These are phyloP conservation scores for Trichosporon sp. DNA, from an alignment of 1,284 basidiomycete genomes.

Conservation along the genomic window DNA sequence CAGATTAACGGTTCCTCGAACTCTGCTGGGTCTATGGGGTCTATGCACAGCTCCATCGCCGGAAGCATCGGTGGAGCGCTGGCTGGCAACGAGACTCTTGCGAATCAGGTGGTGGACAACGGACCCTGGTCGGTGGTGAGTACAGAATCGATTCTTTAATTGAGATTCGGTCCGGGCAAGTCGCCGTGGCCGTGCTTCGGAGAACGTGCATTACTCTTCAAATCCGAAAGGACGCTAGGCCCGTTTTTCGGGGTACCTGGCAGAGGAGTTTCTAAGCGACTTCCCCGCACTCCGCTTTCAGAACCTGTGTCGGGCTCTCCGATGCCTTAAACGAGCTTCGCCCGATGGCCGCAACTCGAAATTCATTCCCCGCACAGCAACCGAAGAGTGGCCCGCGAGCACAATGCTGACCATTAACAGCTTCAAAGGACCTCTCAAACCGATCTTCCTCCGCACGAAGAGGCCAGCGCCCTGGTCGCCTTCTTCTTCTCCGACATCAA, in stretches of 20 bases:
- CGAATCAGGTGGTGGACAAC: not conserved
- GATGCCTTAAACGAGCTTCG: not conserved
- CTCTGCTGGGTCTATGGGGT: not conserved
- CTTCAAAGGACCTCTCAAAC: not conserved
- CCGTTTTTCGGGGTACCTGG: not conserved
- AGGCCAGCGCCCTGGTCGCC: conserved; percentile 59
- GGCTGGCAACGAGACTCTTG: not conserved
- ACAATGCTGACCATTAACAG: not conserved
- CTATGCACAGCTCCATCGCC: not conserved
- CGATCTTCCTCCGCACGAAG: conserved; percentile 68
- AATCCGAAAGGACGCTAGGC: not conserved
- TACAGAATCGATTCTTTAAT: not conserved
- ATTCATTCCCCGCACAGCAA: not conserved
- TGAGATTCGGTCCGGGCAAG: not conserved
- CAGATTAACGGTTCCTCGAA: conserved; percentile 1
- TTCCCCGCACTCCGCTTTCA: not conserved
- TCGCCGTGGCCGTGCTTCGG: not conserved
- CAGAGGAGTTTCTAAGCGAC: not conserved
- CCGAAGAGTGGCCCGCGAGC: not conserved
- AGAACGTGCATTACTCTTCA: not conserved
- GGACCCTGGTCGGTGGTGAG: conserved; percentile 9
- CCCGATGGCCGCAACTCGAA: not conserved
- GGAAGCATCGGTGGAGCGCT: not conserved
- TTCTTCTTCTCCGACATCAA: conserved; percentile 60
- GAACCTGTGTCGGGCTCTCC: not conserved